Evolutionary conservation across 2,329 filamentous ascomycete genomes (phyloP), one percentile per base, ranked within the genome.

Genomic region (Colletotrichum destructivum): DNA sequence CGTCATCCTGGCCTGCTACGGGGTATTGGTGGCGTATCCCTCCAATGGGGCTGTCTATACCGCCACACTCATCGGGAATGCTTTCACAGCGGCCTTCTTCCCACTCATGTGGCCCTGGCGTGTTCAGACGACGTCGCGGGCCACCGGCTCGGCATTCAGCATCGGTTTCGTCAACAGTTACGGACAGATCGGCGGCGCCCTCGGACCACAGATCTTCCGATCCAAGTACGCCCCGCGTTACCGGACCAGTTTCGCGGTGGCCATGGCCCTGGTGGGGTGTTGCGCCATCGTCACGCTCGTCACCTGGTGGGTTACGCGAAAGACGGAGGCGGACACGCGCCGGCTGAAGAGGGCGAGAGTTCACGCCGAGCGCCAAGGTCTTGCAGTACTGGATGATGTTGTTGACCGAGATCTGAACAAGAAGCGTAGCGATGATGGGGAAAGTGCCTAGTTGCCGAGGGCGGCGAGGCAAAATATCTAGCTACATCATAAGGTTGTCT

Each of bases 21-120:
- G 78, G 4, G 84, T 87, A 0, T 76, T 87, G 16, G 80, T 84
- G 9, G 83, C 81, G 0, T 87, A 84, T 72, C 84, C 85, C 2
- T 84, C 77, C 74, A 83, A 79, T 44, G 85, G 84, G 7, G 85
- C 78, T 2, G 82, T 87, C 0, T 88, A 87, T 57, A 83, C 85
- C 0, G 85, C 84, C 0, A 87, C 84, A 0, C 72, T 86, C 31
- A 82, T 87, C 38, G 84, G 80, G 7, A 83, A 83, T 55, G 82
- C 81, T 0, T 79, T 85, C 13, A 80, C 83, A 1, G 77, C 80
- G 2, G 80, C 82, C 1, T 86, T 84, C 82, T 88, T 81, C 72
- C 83, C 85, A 0, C 80, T 86, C 69, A 87, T 87, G 85, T 86
- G 86, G 86, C 85, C 85, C 13, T 87, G 85, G 85, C 82, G 85